Evolutionary conservation across 257 asterid genomes (phyloP), one percentile per base, ranked within the genome.

Genomic region (Nicotiana sylvestris): DNA sequence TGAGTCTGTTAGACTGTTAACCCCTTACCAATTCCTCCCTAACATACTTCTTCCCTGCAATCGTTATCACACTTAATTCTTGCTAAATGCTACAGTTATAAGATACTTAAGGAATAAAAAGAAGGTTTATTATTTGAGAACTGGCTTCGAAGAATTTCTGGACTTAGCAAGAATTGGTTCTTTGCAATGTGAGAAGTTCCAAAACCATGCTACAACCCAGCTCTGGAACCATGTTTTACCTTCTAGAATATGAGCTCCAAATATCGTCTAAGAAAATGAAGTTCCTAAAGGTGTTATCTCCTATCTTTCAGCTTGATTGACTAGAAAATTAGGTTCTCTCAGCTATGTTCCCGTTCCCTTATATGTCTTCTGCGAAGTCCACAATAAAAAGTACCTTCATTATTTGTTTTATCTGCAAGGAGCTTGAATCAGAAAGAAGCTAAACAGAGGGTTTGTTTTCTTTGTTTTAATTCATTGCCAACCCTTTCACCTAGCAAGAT

Each of bases 191-290:
- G 33, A 39, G 58, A 70, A 11, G 27, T 37, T 69, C 78, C 58
- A 39, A 39, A 39, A 70, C 58, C 78, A 70, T 70, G 57, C 78
- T 70, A 39, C 57, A 69, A 70, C 78, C 37, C 78, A 43, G 78
- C 78, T 70, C 6, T 70, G 60, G 78, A 69, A 70, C 21, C 35
- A 43, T 56, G 58, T 70, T 70, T 43, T 70, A 21, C n/a, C 21
- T 43, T 43, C 12, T 70, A 2, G 35, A 43, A 39, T 70, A 43
- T 43, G 58, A 70, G 49, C 46, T 70, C 58, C 78, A 35, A 70
- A 39, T 18, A 43, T 43, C 35, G 43, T 70, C 4, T 43, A 43
- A 4, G 60, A 70, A 70, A 70, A n/a, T 25, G 35, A 70, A 43
- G n/a, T 70, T 21, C 58, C 58, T 37, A 39, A 70, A 43, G n/a